phyloP scores from a whole-genome alignment of 129 eudicot species.

The Chrysanthemum makinoi region DNA sequence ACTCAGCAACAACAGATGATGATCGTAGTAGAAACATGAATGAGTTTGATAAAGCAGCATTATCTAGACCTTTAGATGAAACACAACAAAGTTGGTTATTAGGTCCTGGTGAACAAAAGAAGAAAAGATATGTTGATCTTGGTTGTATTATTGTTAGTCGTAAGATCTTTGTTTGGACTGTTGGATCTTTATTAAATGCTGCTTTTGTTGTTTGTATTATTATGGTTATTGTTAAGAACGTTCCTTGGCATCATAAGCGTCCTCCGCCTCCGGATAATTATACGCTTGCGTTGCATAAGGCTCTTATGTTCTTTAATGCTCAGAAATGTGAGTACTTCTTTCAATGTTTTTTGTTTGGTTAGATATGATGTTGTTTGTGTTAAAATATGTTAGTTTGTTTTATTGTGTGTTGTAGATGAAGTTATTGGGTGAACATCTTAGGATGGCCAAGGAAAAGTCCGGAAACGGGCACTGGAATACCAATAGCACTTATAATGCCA shows the following conservation, averaged over 20 bases:
- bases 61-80: slow-evolving; percentile 74
- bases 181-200: slow-evolving; percentile 67
- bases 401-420: too few relatives aligned
- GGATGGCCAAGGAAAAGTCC: too few relatives aligned
- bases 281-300: slow-evolving; percentile 73
- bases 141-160: slow-evolving; percentile 85
- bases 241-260: slow-evolving; percentile 58
- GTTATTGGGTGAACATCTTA: too few relatives aligned
- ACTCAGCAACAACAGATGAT: slow-evolving; percentile 78
- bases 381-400: too few relatives aligned
- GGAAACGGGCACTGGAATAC: too few relatives aligned
- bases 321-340: slow-evolving; percentile 61
- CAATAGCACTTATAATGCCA: too few relatives aligned
- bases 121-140: slow-evolving; percentile 88
- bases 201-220: slow-evolving; percentile 63
- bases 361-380: too few relatives aligned
- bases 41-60: slow-evolving; percentile 77
- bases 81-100: slow-evolving; percentile 93
- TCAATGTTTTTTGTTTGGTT: not conserved
- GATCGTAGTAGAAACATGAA: slow-evolving; percentile 78
- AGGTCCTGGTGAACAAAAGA: slow-evolving; percentile 91
- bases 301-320: slow-evolving; percentile 93
- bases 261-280: slow-evolving; percentile 79
- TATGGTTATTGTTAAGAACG: slow-evolving; percentile 60
- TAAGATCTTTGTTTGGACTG: slow-evolving; percentile 76